Base-by-base conservation (phyloP, 345 rosid genomes). In the Aethionema arabicum region DNA sequence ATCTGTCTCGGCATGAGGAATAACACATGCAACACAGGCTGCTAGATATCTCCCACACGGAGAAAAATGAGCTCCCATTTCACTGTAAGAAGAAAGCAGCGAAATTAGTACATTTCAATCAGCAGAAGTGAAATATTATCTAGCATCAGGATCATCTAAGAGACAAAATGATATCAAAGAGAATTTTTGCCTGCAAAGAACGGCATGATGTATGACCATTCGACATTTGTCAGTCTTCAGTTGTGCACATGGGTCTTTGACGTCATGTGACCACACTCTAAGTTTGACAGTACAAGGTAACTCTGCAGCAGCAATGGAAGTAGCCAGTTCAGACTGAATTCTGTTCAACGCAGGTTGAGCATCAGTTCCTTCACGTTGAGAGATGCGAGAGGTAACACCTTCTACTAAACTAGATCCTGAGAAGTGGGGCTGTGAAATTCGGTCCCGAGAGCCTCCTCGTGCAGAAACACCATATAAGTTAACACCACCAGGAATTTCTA, bases 21-120 rank as follows among this genome's bases (percentile, higher is more conserved):
- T 84, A 79, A 84, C 77, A 66, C 98, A 92, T 57, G 95, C 95
- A 67, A 92, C 95, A 81, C 98, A 92, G 7, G 96, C 96, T 65
- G 96, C 97, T 72, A 92, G 81, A 73, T 78, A 92, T 82, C 83
- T 86, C 80, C 97, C 97, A 52, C 98, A 92, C n/a, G 98, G 98
- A 7, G 98, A 92, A 77, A 92, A 89, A 77, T 92, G 98, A 11
- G 98, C 93, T 45, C 98, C 98, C 98, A 92, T 92, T 76, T 92
- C 98, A 85, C 98, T 89, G 86, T 78, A 74, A 65, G 64, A 44
- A 67, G 43, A 72, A 61, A 42, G 27, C 27, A 1, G 27, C 52
- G 53, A 12, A 60, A 57, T 42, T 56, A 9, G 58, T 30, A 36
- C 3, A 62, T n/a, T 35, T 54, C 44, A 41, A 72, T 44, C 33